Conservation (phyloP, 148 eudicot genomes). For the Euryodendron excelsum region DNA sequence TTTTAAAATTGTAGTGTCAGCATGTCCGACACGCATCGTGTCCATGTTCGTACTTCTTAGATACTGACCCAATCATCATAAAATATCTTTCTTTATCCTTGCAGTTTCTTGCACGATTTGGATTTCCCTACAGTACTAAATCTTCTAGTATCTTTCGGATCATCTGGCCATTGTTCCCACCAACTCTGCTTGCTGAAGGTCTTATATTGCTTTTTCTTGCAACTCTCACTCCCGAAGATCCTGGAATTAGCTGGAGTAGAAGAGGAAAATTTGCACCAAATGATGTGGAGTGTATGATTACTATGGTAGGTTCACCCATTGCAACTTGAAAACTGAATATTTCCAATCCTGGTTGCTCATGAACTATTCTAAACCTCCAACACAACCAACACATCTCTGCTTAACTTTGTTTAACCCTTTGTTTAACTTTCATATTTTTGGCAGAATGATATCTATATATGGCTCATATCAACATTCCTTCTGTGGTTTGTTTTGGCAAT, state of each 20-base stretch:
- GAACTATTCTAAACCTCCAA: no score
- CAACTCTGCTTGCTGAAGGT: constrained; percentile 60
- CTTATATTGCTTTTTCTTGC: constrained; percentile 53
- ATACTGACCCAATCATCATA: constrained; percentile 10
- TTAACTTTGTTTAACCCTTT: no score
- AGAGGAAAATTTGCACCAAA: constrained; percentile 49
- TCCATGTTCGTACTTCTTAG: no score
- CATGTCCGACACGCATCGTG: no score
- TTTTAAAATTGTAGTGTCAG: no score
- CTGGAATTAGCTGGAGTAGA: constrained; percentile 68
- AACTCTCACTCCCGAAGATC: constrained; percentile 46
- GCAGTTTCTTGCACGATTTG: constrained; percentile 76
- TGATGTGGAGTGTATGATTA: constrained; percentile 52
- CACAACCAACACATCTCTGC: no score
- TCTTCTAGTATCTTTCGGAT: constrained; percentile 28
- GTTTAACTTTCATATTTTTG: constrained; percentile 4
- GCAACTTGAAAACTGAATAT: neutral
- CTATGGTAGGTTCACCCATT: constrained; percentile 43
- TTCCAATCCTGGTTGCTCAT: neutral
- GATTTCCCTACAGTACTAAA: constrained; percentile 56
- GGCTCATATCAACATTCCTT: constrained; percentile 52
- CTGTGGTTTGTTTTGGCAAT: constrained; percentile 77
- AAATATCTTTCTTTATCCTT: constrained; percentile 9
- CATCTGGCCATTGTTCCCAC: constrained; percentile 63
- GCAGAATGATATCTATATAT: constrained; percentile 64